Conservation (phyloP, 2,329 filamentous ascomycete species). For the Thielaviopsis euricoi region DNA sequence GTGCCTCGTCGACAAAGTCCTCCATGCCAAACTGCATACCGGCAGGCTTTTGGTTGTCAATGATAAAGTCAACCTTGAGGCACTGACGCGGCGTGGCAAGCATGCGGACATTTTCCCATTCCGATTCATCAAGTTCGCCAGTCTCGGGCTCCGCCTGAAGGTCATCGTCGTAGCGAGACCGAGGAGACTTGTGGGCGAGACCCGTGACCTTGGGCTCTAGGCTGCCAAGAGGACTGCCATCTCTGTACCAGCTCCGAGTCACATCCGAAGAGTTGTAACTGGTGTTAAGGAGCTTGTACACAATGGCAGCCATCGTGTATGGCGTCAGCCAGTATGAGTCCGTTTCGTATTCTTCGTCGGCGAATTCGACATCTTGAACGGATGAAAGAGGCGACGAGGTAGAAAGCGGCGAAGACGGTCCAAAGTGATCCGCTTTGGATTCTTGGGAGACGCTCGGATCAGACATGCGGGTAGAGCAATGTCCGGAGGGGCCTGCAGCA, state of each 20-base stretch:
- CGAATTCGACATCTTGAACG: background rate
- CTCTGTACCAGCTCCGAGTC: background rate
- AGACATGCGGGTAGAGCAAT: background rate
- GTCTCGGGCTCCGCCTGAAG: background rate
- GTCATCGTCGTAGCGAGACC: background rate
- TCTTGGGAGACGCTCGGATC: background rate
- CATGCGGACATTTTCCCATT: background rate
- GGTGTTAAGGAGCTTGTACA: background rate
- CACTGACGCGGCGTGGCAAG: background rate
- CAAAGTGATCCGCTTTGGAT: background rate
- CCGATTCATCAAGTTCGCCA: background rate
- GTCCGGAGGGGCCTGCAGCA: background rate
- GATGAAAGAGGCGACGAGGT: background rate
- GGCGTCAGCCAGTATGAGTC: background rate
- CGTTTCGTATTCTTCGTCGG: background rate
- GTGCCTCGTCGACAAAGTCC: constrained; percentile 49
- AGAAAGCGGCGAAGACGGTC: background rate
- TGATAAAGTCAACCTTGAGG: constrained; percentile 19
- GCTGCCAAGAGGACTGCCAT: background rate
- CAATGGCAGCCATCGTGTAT: background rate
- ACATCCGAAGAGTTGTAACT: background rate
- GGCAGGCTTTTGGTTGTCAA: constrained; percentile 59
- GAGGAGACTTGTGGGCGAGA: background rate
- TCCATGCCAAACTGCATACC: constrained; percentile 54
- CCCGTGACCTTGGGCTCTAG: background rate